Evolutionary conservation across 768 basidiomycete species (phyloP).

Genomic region (Chiua virens): DNA sequence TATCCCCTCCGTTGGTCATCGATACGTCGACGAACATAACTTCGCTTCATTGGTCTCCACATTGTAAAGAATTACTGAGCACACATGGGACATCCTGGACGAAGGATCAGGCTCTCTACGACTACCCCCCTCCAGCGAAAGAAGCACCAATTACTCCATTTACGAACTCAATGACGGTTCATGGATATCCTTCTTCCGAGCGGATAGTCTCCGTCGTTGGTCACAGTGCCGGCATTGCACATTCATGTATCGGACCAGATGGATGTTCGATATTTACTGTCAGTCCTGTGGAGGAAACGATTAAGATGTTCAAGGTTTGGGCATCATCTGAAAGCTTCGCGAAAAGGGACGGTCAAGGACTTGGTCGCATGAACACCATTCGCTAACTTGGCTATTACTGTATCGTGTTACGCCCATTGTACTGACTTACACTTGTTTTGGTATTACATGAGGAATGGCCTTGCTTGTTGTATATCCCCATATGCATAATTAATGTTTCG

Average conservation of each 20-base stretch:
- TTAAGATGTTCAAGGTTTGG: slow-evolving; percentile 78
- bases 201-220: slow-evolving; percentile 55
- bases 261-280: slow-evolving; percentile 65
- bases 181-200: slow-evolving; percentile 52
- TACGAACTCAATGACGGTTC: slow-evolving; percentile 48
- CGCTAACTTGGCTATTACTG: slow-evolving; percentile 18
- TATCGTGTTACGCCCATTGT: slow-evolving; percentile 7
- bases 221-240: slow-evolving; percentile 54
- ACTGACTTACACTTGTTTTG: slow-evolving; percentile 7
- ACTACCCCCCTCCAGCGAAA: slow-evolving; percentile 19
- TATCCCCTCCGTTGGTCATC: slow-evolving; percentile 48
- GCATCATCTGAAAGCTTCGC: slow-evolving; percentile 19
- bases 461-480: slow-evolving; percentile 9
- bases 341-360: slow-evolving; percentile 21
- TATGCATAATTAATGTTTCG: slow-evolving; percentile 4
- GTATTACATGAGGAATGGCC: slow-evolving; percentile 1
- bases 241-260: slow-evolving; percentile 63
- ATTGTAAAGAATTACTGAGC: slow-evolving; percentile 83
- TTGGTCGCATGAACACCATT: slow-evolving; percentile 25
- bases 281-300: slow-evolving; percentile 62
- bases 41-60: slow-evolving; percentile 67
- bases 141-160: slow-evolving; percentile 25
- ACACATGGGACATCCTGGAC: slow-evolving; percentile 56
- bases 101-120: slow-evolving; percentile 18
- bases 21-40: slow-evolving; percentile 51